Evolutionary conservation across 2,329 filamentous ascomycete species (phyloP).

Genomic region (Trichoderma brevicompactum): DNA sequence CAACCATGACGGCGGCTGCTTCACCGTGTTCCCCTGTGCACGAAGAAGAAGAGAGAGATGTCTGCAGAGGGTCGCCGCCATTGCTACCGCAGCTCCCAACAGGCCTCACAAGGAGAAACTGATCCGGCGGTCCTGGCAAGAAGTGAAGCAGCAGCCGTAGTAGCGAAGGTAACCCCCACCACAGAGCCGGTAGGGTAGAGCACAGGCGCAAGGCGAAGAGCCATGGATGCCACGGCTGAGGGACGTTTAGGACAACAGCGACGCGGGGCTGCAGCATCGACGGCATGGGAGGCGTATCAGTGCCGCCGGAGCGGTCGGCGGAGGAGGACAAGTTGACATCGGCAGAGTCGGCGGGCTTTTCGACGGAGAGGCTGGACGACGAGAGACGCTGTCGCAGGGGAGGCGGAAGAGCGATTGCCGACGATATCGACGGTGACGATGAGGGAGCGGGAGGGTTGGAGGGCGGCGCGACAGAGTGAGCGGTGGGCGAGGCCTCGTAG

Average conservation of each 20-base stretch:
- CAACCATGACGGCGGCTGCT: conserved; percentile 15
- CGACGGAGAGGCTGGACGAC: conserved; percentile 8
- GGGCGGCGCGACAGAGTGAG: conserved; percentile 26
- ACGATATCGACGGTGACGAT: background rate
- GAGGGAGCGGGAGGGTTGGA: background rate
- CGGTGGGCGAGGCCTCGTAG: conserved; percentile 33
- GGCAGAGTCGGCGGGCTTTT: conserved; percentile 4
- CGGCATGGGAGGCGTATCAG: conserved; percentile 32
- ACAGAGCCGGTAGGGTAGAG: conserved; percentile 71
- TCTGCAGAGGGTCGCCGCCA: background rate
- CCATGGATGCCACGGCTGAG: conserved; percentile 72
- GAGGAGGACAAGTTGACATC: background rate
- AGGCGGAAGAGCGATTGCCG: background rate
- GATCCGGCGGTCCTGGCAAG: conserved; percentile 46
- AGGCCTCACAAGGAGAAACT: conserved; percentile 38
- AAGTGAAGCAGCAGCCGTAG: conserved; percentile 70
- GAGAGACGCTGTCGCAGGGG: background rate
- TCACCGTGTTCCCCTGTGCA: conserved; percentile 11
- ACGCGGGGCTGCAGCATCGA: conserved; percentile 74
- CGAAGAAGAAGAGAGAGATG: background rate
- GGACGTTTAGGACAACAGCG: conserved; percentile 76
- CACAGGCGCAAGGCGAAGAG: conserved; percentile 73
- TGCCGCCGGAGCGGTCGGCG: conserved; percentile 1
- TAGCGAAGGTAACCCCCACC: conserved; percentile 71
- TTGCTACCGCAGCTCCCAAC: conserved; percentile 19